Evolutionary conservation across 139 green algal genomes (phyloP).

Genomic region (Micractinium sp.): DNA sequence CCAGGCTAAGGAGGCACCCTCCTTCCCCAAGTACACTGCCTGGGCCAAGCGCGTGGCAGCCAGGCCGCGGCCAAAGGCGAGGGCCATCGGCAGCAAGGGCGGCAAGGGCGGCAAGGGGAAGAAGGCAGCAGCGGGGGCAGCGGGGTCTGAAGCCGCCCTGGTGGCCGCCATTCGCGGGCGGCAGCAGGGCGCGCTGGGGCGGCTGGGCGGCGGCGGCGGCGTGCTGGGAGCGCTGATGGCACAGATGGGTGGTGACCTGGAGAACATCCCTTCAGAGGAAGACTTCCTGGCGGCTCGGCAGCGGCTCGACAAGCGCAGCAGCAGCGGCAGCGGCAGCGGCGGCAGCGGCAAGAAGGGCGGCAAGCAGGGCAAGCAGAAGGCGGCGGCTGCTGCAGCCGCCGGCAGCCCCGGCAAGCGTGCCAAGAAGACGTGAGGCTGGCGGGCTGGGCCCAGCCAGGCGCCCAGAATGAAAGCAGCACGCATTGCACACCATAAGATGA

Average conservation of each 20-base stretch:
- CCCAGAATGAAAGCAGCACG: too few relatives aligned
- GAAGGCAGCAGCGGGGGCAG: not conserved
- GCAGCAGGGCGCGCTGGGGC: slow-evolving; percentile 6
- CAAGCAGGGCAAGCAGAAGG: slow-evolving; percentile 31
- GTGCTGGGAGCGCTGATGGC: slow-evolving; percentile 50
- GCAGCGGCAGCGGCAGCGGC: not conserved
- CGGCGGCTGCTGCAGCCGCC: not conserved
- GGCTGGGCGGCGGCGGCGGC: not conserved
- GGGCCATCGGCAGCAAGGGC: not conserved
- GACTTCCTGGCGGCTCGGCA: slow-evolving; percentile 55
- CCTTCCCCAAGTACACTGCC: slow-evolving; percentile 50
- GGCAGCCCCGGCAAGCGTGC: slow-evolving; percentile 12
- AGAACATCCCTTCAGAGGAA: slow-evolving; percentile 53
- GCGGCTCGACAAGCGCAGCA: slow-evolving; percentile 22
- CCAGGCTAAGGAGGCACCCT: slow-evolving; percentile 39
- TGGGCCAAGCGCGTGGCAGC: slow-evolving; percentile 60
- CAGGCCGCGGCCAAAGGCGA: slow-evolving; percentile 35
- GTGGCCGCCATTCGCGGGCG: slow-evolving; percentile 41
- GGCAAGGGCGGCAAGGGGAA: not conserved
- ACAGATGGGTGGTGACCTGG: slow-evolving; percentile 35
- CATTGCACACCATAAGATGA: too few relatives aligned
- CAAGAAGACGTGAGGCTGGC: not conserved
- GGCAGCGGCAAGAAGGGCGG: not conserved
- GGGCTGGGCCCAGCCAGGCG: too few relatives aligned
- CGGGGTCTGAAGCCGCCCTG: slow-evolving; percentile 25